Percentiles rank a stretch among this genome's conserved stretches.
phyloP scores from a whole-genome alignment of 352 stramenopile genomes.

The Globisporangium orthogonon region DNA sequence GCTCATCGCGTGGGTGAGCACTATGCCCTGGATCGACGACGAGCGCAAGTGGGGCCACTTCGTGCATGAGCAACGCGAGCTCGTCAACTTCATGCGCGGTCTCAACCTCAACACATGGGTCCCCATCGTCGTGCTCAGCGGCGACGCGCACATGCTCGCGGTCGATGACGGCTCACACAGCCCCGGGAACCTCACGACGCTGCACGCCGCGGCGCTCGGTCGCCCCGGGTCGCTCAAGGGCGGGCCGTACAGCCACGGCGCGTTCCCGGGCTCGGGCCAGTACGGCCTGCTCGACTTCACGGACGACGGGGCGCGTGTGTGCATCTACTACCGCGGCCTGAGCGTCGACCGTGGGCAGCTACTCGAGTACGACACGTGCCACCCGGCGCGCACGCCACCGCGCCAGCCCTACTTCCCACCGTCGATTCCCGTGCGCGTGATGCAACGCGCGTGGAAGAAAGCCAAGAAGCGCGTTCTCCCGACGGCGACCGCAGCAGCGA shows the following conservation, averaged over 20 bases:
- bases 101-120: slow-evolving; percentile 63
- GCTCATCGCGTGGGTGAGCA: slow-evolving; percentile 83
- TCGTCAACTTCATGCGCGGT: slow-evolving; percentile 66
- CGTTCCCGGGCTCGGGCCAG: slow-evolving; percentile 68
- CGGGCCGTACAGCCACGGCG: slow-evolving; percentile 83
- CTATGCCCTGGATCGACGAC: slow-evolving; percentile 86
- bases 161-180: slow-evolving; percentile 75
- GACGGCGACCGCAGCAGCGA: not conserved
- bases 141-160: slow-evolving; percentile 88
- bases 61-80: slow-evolving; percentile 63
- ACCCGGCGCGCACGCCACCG: slow-evolving; percentile 55
- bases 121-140: slow-evolving; percentile 76
- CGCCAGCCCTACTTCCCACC: slow-evolving; percentile 54
- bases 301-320: slow-evolving; percentile 61
- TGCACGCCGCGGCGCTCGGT: slow-evolving; percentile 80
- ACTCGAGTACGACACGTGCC: slow-evolving; percentile 72
- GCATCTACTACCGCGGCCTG: slow-evolving; percentile 64
- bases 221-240: slow-evolving; percentile 80
- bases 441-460: slow-evolving; percentile 61
- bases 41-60: slow-evolving; percentile 88
- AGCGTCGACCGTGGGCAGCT: slow-evolving; percentile 47
- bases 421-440: slow-evolving; percentile 43
- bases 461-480: slow-evolving; percentile 12
- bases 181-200: slow-evolving; percentile 63
- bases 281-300: slow-evolving; percentile 79